Evolutionary conservation across 2,329 filamentous ascomycete genomes (phyloP).

Genomic region (Escovopsis sp.): DNA sequence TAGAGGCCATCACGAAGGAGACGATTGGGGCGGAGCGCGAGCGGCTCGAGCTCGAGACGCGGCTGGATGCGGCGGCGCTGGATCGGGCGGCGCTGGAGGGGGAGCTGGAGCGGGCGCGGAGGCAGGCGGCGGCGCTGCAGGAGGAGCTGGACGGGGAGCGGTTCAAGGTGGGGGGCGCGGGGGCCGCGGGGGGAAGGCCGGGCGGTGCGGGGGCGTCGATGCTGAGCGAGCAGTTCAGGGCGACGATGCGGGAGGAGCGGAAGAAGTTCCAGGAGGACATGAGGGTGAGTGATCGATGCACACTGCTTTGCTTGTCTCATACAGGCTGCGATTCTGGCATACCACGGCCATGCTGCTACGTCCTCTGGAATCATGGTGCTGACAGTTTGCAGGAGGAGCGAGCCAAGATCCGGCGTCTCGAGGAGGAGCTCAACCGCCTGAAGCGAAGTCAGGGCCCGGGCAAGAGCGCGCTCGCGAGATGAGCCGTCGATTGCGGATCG

Average conservation of each 20-base stretch:
- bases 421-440: constrained; percentile 33
- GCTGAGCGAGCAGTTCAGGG: constrained; percentile 40
- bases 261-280: constrained; percentile 41
- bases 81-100: constrained; percentile 23
- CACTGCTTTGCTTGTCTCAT: too few species aligned
- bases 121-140: constrained; percentile 26
- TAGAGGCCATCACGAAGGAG: constrained; percentile 38
- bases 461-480: constrained; percentile 25
- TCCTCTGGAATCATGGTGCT: not conserved
- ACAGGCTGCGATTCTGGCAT: too few species aligned
- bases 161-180: constrained; percentile 25
- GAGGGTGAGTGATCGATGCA: constrained; percentile 21
- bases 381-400: constrained; percentile 33
- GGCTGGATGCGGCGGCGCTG: constrained; percentile 17
- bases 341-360: not conserved
- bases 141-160: constrained; percentile 37
- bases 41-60: constrained; percentile 27
- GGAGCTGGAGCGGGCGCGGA: constrained; percentile 22
- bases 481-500: not conserved
- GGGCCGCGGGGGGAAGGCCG: constrained; percentile 17
- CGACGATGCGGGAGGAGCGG: constrained; percentile 40
- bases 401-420: constrained; percentile 28
- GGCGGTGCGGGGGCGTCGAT: constrained; percentile 33
- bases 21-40: constrained; percentile 34
- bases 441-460: constrained; percentile 26